phyloP scores from a whole-genome alignment of 2,329 filamentous ascomycete species.

The Cordyceps cicadae region DNA sequence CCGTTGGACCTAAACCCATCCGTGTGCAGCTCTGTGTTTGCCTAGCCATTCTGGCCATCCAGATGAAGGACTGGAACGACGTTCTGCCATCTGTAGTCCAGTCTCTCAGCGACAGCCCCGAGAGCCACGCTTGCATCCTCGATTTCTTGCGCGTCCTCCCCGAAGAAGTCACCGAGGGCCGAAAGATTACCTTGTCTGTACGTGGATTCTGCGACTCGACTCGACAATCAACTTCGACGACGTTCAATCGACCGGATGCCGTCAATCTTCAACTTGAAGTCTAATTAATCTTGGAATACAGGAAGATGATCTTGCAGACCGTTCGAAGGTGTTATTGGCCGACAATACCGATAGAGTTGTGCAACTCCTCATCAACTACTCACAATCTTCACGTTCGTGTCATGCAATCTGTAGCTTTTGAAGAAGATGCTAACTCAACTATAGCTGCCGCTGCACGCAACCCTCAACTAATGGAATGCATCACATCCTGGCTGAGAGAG shows the following conservation, averaged over 20 bases:
- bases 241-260: constrained; percentile 9
- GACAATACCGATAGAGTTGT: constrained; percentile 87
- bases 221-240: constrained; percentile 8
- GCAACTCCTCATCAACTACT: constrained; percentile 78
- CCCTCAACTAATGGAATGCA: constrained; percentile 85
- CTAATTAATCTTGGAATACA: constrained; percentile 43
- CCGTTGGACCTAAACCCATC: constrained; percentile 73
- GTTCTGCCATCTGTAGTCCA: constrained; percentile 76
- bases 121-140: constrained; percentile 77
- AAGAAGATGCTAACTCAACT: constrained; percentile 16
- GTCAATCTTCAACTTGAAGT: constrained; percentile 20
- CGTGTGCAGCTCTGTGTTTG: constrained; percentile 92
- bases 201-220: constrained; percentile 53
- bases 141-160: constrained; percentile 96
- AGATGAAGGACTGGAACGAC: constrained; percentile 94
- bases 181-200: constrained; percentile 99
- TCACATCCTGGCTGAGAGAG: constrained; percentile 93
- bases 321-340: constrained; percentile 82
- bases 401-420: not conserved
- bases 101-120: constrained; percentile 65
- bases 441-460: constrained; percentile 71
- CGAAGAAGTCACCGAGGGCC: constrained; percentile 97
- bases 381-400: constrained; percentile 75
- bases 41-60: constrained; percentile 87
- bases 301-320: constrained; percentile 87